Percentiles rank a stretch among this genome's conserved stretches.
These are phyloP conservation scores for Stentor roeselii DNA, from an alignment of 73 alveolate species.

Conservation along the genomic window DNA sequence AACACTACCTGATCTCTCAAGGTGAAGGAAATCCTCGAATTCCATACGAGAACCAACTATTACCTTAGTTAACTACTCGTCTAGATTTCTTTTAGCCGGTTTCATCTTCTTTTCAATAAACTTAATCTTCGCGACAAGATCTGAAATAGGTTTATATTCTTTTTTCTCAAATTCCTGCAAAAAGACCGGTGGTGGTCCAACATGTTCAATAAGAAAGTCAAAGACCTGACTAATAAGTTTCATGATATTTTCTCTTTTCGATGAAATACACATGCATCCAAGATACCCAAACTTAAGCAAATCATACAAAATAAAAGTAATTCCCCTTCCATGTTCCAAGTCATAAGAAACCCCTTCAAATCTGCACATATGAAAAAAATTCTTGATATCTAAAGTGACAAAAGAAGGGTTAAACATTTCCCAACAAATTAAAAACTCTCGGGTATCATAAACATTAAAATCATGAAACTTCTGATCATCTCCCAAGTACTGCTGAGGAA, in stretches of 20 bases:
- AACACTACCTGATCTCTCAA: not conserved
- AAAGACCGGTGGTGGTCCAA: constrained; percentile 24
- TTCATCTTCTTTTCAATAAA: not conserved
- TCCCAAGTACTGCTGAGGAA: constrained; percentile 39
- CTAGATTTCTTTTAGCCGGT: too few species aligned
- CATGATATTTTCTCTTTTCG: constrained; percentile 38
- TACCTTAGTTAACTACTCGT: not conserved
- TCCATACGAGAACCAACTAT: constrained; percentile 1
- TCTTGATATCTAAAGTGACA: constrained; percentile 55
- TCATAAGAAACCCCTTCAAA: constrained; percentile 78
- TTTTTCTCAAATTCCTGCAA: not conserved
- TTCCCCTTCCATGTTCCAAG: constrained; percentile 70
- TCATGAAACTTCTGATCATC: constrained; percentile 73
- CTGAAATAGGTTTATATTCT: not conserved
- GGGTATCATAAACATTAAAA: constrained; percentile 59
- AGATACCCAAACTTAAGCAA: constrained; percentile 73
- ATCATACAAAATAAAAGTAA: constrained; percentile 70
- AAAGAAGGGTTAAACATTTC: constrained; percentile 62
- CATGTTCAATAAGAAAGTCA: constrained; percentile 47
- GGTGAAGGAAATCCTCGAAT: not conserved
- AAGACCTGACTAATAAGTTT: constrained; percentile 49
- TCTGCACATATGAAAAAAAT: constrained; percentile 88
- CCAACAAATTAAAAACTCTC: constrained; percentile 57
- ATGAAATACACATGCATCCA: constrained; percentile 71
- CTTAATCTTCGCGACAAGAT: not conserved